A percentile compares a stretch with the other conserved stretches of the same genome.
Conservation (phyloP, 441 rosid genomes). For the Gossypium schwendimanii region DNA sequence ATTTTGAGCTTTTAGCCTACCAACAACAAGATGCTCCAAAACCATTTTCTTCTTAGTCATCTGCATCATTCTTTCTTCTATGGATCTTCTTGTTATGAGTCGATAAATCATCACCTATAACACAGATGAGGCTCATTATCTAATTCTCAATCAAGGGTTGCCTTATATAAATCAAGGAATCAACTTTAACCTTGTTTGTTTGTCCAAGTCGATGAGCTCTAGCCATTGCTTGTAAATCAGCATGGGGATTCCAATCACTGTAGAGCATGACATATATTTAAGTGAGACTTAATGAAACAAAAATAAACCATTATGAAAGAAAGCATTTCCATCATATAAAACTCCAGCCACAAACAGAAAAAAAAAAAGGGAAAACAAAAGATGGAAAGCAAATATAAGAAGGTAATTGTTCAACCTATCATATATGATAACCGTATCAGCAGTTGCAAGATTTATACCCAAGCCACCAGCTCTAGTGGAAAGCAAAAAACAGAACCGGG, state of each 20-base stretch:
- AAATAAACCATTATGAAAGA: not conserved
- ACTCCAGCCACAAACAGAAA: slow-evolving; percentile 11
- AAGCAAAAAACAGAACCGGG: slow-evolving; percentile 91
- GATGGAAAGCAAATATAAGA: slow-evolving; percentile 8
- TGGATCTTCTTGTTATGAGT: slow-evolving; percentile 80
- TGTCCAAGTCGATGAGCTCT: slow-evolving; percentile 99
- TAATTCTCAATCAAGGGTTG: not conserved
- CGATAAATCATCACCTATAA: slow-evolving; percentile 92
- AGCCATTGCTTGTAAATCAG: slow-evolving; percentile 99
- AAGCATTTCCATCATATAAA: not conserved
- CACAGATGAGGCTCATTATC: slow-evolving; percentile 11
- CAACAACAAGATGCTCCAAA: slow-evolving; percentile 98
- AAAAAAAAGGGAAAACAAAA: not conserved
- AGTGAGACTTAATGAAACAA: not conserved
- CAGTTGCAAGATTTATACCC: slow-evolving; percentile 99
- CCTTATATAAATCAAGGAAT: slow-evolving; percentile 4
- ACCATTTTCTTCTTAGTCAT: slow-evolving; percentile 99
- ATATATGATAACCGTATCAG: slow-evolving; percentile 93
- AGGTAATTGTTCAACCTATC: slow-evolving; percentile 60
- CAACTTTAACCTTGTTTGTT: slow-evolving; percentile 69
- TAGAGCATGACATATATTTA: slow-evolving; percentile 18
- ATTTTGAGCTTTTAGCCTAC: slow-evolving; percentile 91
- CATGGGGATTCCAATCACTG: slow-evolving; percentile 99
- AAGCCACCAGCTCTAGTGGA: slow-evolving; percentile 99
- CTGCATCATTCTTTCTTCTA: slow-evolving; percentile 99